Base-by-base conservation (phyloP, 306 rosid genomes). In the Fragaria vesca region DNA sequence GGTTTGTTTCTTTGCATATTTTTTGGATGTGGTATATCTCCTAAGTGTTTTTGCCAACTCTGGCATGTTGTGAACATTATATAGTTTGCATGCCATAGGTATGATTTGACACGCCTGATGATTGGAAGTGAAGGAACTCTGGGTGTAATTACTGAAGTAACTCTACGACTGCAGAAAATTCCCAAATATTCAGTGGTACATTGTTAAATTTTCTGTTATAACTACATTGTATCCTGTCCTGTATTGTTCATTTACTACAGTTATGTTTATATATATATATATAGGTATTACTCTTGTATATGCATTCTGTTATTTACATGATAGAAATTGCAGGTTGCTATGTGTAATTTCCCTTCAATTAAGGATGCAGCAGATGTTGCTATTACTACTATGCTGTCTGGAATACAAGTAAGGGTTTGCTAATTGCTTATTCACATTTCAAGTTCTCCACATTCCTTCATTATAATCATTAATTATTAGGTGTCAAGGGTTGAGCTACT, bases 111-210 rank as follows among this genome's bases (percentile, higher is more conserved):
- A 43, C 97, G 97, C 71, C 81, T 95, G 86, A 54, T 95, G 85
- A 95, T 95, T 87, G 98, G 98, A 89, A 95, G 98, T 81, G 98
- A 95, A 89, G 98, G 98, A 81, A 92, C 98, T 55, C 93, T 92
- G 66, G 98, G 97, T 57, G 86, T 91, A 62, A 89, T 95, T 80
- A 92, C 97, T 78, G 98, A 95, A 90, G 89, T 86, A 78, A 92
- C 98, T 66, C 84, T 95, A 66, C 85, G 90, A 74, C 97, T 95
- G 83, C 98, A 95, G 84, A 92, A 89, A 84, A 84, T 95, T 84
- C 98, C 97, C 13, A 85, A 89, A 76, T 70, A 82, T 80, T 95
- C 98, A 63, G 97, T 95, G 96, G 98, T 92, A 88, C 54, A 24
- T 73, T 65, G 69, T 73, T 38, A 43, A 24, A 51, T 28, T 17